These are phyloP conservation scores for Alternaria conjuncta DNA, from an alignment of 2,329 filamentous ascomycete species.

Conservation along the genomic window DNA sequence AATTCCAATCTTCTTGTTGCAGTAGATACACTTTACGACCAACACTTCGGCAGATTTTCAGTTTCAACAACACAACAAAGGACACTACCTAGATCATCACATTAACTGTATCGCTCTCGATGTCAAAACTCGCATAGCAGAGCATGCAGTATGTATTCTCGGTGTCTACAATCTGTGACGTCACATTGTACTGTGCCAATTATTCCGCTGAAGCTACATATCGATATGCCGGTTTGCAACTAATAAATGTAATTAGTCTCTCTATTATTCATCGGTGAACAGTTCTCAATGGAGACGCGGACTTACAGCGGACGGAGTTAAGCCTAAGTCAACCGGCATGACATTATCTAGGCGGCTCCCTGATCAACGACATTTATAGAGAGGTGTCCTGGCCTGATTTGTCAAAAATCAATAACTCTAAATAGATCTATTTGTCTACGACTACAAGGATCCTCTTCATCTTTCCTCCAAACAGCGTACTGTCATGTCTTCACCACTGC, in stretches of 20 bases:
- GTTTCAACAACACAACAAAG: not conserved
- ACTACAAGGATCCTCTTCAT: not conserved
- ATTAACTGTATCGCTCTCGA: not conserved
- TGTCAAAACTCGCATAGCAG: not conserved
- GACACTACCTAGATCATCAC: not conserved
- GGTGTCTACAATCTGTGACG: not conserved
- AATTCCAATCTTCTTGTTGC: not conserved
- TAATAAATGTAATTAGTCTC: too few relatives aligned
- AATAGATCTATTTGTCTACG: not conserved
- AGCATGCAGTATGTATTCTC: not conserved
- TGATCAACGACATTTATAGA: not conserved
- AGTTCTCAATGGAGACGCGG: not conserved
- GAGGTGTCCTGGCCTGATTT: not conserved
- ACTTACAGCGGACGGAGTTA: not conserved
- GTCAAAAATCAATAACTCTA: not conserved
- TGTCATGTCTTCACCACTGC: constrained; percentile 17
- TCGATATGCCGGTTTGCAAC: not conserved
- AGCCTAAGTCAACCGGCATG: not conserved
- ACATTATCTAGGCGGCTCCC: not conserved
- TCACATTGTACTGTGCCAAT: not conserved
- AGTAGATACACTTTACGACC: not conserved
- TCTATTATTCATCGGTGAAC: not conserved
- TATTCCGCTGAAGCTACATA: not conserved
- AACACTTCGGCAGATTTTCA: not conserved
- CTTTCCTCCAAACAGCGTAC: not conserved